Conservation (phyloP, 2,329 filamentous ascomycete species). For the Stachybotrys echinatus region DNA sequence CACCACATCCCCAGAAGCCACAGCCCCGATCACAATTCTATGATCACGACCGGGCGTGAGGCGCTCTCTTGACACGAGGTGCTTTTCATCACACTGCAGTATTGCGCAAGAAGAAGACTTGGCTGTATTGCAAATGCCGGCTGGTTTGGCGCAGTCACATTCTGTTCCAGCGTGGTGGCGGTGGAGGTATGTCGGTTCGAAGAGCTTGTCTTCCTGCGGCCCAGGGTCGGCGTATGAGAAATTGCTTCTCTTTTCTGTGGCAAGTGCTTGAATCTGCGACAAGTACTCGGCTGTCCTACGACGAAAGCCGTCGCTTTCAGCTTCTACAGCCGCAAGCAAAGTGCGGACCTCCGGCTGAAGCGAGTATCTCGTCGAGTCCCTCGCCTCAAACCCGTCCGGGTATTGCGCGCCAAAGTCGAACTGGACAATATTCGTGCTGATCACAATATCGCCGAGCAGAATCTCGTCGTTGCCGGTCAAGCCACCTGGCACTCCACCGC, state of each 20-base stretch:
- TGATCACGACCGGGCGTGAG: conserved; percentile 11
- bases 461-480: conserved; percentile 7
- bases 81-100: conserved; percentile 17
- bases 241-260: conserved; percentile 1
- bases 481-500: conserved; percentile 30
- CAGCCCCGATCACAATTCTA: conserved; percentile 29
- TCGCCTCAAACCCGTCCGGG: conserved; percentile 15
- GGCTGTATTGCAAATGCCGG: conserved; percentile 15
- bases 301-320: conserved; percentile 5
- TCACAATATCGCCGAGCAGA: conserved; percentile 26
- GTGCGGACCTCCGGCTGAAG: conserved; percentile 21
- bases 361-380: conserved; percentile 16
- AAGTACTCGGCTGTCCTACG: conserved; percentile 6
- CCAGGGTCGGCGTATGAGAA: conserved; percentile 18
- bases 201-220: conserved; percentile 18
- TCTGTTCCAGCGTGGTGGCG: conserved; percentile 13
- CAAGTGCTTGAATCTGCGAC: conserved; percentile 10
- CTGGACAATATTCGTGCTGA: conserved; percentile 21
- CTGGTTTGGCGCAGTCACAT: conserved; percentile 6
- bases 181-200: conserved; percentile 18
- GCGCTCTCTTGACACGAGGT: conserved; percentile 6
- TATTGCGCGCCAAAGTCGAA: conserved; percentile 21
- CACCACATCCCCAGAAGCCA: conserved; percentile 32
- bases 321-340: conserved; percentile 15
- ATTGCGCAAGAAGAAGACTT: conserved; percentile 14